Evolutionary conservation across 2,329 filamentous ascomycete species (phyloP), one percentile per base, ranked within the genome.

Genomic region (Fusarium chlamydosporum): DNA sequence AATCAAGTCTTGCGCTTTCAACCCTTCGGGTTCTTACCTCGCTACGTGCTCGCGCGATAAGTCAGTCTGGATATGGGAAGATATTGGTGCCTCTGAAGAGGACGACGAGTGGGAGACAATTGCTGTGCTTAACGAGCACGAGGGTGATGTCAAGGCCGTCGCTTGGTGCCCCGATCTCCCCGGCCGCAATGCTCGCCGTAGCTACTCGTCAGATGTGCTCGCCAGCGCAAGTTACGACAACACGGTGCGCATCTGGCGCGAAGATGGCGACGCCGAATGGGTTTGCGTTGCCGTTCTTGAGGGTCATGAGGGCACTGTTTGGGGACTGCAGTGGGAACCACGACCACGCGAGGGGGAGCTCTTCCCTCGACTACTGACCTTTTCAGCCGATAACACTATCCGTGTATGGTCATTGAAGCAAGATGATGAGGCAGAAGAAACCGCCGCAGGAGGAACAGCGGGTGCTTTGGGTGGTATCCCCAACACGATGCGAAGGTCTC

Each of bases 1-100:
- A 80, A 92, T 99, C 83, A 91, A 97, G 83, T 84, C 87, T 31
- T 88, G 95, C 67, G 85, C 88, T 3, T 96, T 94, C 82, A 89
- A 86, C 18, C 89, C 92, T 0, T 88, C 88, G 0, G 92, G 92
- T 1, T 88, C 91, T 65, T 90, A 93, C 73, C 86, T 99, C 6
- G 96, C 96, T 7, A 97, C 94, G 0, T 97, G 94, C 79, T 92
- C 89, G 54, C 87, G 96, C 48, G 96, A 99, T 78, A 98, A 98
- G 82, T 92, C 89, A 16, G 93, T 98, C 18, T 99, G 96, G 96
- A 93, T 99, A 73, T 99, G 96, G 96, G 96, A 99, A 80, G 96
- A 98, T 78, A 87, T 97, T 55, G 87, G 88, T 38, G 81, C 81
- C 10, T 81, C 82, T 56, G 91, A 92, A 71, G 92, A 91, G 16